Evolutionary conservation across 2,329 filamentous ascomycete genomes (phyloP).

Genomic region (Taxawa tesnikishii): DNA sequence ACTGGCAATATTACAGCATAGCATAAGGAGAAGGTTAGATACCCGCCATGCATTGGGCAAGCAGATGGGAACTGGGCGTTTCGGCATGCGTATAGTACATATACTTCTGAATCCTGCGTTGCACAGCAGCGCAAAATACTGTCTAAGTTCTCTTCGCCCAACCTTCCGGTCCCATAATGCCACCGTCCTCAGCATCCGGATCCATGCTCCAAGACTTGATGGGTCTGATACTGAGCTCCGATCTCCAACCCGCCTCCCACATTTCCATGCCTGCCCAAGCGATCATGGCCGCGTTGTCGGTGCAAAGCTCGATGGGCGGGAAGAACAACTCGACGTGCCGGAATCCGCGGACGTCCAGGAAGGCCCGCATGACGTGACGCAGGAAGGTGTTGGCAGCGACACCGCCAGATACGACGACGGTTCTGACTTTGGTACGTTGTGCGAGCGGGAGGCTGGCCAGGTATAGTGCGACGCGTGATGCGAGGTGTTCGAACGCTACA

Average conservation of each 20-base stretch:
- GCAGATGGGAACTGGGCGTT: no score
- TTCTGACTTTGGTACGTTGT: constrained; percentile 28
- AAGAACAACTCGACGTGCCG: constrained; percentile 50
- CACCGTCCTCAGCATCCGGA: constrained; percentile 44
- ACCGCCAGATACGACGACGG: constrained; percentile 76
- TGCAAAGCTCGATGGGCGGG: constrained; percentile 70
- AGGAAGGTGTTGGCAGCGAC: constrained; percentile 80
- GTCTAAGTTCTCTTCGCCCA: constrained; percentile 4
- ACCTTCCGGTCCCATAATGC: constrained; percentile 47
- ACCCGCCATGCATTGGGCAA: neutral
- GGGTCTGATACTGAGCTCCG: constrained; percentile 46
- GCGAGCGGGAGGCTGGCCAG: constrained; percentile 8
- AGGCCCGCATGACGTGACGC: constrained; percentile 44
- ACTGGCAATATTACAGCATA: neutral
- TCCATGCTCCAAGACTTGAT: constrained; percentile 67
- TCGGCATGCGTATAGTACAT: no score
- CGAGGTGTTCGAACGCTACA: constrained; percentile 77
- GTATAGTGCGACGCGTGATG: constrained; percentile 54
- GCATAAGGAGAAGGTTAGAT: neutral
- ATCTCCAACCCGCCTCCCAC: constrained; percentile 65
- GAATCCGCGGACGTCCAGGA: constrained; percentile 56
- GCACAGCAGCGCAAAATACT: no score
- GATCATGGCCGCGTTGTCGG: constrained; percentile 96
- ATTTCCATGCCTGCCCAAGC: constrained; percentile 90
- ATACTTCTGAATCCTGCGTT: no score